phyloP scores from a whole-genome alignment of 805 yeast species.

The Candida tibetensis region DNA sequence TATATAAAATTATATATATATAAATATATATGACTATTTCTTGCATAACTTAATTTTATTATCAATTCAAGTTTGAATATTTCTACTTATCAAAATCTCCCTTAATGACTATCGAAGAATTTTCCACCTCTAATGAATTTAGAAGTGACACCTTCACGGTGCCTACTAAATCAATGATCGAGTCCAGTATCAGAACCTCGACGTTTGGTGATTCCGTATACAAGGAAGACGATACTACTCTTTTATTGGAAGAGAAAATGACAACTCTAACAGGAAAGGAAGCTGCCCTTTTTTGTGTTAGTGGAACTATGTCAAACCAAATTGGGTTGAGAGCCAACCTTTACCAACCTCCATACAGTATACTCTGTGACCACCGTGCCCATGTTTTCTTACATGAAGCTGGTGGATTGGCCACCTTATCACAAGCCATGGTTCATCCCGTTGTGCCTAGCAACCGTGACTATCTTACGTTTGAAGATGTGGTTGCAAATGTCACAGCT shows the following conservation, averaged over 20 bases:
- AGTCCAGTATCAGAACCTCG: constrained; percentile 29
- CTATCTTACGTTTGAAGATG: constrained; percentile 78
- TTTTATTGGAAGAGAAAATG: constrained; percentile 59
- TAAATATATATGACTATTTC: too few relatives aligned
- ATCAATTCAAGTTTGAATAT: too few relatives aligned
- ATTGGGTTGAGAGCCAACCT: constrained; percentile 75
- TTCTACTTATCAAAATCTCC: neutral
- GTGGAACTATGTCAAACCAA: constrained; percentile 91
- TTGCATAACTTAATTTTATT: too few relatives aligned
- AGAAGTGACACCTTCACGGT: constrained; percentile 85
- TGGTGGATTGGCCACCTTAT: constrained; percentile 84
- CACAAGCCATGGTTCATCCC: constrained; percentile 89
- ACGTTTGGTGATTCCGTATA: constrained; percentile 88
- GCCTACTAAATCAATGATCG: constrained; percentile 65
- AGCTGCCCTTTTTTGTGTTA: constrained; percentile 77
- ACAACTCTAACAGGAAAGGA: constrained; percentile 73
- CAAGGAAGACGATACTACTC: constrained; percentile 73
- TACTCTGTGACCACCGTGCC: constrained; percentile 81
- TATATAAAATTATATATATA: too few relatives aligned
- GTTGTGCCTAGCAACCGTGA: constrained; percentile 74
- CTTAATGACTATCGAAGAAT: constrained; percentile 15
- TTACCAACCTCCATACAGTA: constrained; percentile 79
- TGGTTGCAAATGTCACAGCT: constrained; percentile 55
- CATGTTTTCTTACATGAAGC: constrained; percentile 86
- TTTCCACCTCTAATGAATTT: constrained; percentile 38